Base-by-base conservation (phyloP, 306 rosid genomes). In the Malus domestica region DNA sequence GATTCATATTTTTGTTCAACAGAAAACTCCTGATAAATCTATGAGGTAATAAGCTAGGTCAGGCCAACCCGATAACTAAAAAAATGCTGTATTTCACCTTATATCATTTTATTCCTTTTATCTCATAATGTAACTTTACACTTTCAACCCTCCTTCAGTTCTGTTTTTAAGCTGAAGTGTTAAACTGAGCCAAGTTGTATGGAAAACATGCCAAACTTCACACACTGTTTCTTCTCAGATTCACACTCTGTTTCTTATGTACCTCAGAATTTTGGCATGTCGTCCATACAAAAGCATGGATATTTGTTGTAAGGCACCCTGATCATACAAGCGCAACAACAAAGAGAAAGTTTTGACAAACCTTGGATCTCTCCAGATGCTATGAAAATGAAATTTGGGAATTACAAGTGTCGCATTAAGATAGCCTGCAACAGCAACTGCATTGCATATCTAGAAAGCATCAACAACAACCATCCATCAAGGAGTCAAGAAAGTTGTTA, bases 291-390 rank as follows among this genome's bases (percentile, higher is more conserved):
- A 35, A n/a, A 19, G 10, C 42, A 66, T 35, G 49, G 51, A 33
- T 19, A 33, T 35, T 9, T 49, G 38, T 66, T 30, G 54, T 61
- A 22, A 74, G 38, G 74, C 61, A 32, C 25, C 20, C 40, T 13
- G 11, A 29, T 61, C 55, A 51, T 10, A 76, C 42, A 49, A 76
- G 45, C 67, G 19, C 76, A 58, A 38, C 49, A 15, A 35, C 68
- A 63, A 60, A 54, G 13, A 72, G 18, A 33, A 60, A 78, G 71
- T 70, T 40, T 42, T 62, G 49, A 74, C 96, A 73, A 82, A 95
- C 98, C 98, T 95, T 62, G 96, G 98, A 83, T 95, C 98, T 89
- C 93, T 90, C 98, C 98, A 95, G 84, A 95, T 89, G 90, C 98
- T 95, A 80, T 95, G 98, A 82, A 80, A 95, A 81, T 90, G 98